Evolutionary conservation across 148 eudicot genomes (phyloP), one percentile per base, ranked within the genome.

Genomic region (Vaccinium darrowii): DNA sequence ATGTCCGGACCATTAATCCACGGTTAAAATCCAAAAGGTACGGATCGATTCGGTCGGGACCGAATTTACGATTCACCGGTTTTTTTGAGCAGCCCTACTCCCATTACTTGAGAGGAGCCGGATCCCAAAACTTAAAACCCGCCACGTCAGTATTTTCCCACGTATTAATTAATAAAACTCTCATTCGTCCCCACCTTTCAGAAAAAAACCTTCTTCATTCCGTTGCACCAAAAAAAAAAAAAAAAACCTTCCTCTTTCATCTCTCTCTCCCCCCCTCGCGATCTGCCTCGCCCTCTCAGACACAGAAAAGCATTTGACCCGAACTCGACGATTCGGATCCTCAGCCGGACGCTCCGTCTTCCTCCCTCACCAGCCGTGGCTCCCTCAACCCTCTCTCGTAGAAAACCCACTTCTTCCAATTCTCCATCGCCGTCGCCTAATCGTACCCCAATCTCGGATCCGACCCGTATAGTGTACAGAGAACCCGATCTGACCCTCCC

Each of bases 321-420:
- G 58, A 12, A n/a, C 15, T 50, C 19, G 60, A 57, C 49, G 23
- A 10, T 58, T 58, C 71, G 27, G 71, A 57, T 56, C 71, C 52
- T 81, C 80, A 19, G 80, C 80, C 63, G 83, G 87, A 82, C 53
- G 54, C 67, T 67, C 83, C 86, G 86, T 43, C 47, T 43, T 43
- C 47, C 47, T 43, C 47, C 47, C 47, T 72, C 84, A 47, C 15
- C 86, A 83, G 85, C 87, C 91, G 98, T 95, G 98, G 98, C 98
- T 92, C 86, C 98, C 30, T 83, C 98, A 84, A 67, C 83, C 71
- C 93, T 92, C 71, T 84, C 94, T 76, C 88, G 93, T 52, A 90
- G 98, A 84, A 93, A 90, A 84, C 65, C 91, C 11, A 13, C 43
- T 69, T 58, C 89, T 39, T 72, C 92, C 3, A 54, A 84, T 76